phyloP scores from a whole-genome alignment of 2,329 filamentous ascomycete species.

The Monilinia laxa region DNA sequence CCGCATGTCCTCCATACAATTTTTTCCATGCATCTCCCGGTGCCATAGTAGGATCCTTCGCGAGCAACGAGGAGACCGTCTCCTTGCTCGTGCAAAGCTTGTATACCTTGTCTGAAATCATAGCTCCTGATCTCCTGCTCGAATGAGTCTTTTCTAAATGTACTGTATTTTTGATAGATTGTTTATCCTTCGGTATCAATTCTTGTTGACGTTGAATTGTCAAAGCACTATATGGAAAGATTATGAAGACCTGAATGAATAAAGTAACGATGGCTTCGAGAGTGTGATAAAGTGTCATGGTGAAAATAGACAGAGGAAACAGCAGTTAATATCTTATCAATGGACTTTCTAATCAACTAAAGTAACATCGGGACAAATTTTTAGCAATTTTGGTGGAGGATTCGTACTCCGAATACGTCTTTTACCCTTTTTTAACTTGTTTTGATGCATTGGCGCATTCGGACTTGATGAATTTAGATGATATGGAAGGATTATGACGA shows the following conservation, averaged over 20 bases:
- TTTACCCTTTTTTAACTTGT: background rate
- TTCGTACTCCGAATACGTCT: background rate
- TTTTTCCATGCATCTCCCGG: slow-evolving; percentile 55
- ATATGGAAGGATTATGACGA: slow-evolving; percentile 18
- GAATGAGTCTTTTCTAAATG: background rate
- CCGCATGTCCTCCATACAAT: slow-evolving; percentile 48
- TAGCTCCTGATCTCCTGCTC: slow-evolving; percentile 25
- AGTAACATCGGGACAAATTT: background rate
- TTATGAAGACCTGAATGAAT: slow-evolving; percentile 38
- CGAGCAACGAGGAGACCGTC: slow-evolving; percentile 59
- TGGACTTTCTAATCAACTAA: background rate
- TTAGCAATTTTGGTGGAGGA: background rate
- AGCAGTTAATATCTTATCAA: slow-evolving; percentile 1
- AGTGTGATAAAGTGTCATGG: slow-evolving; percentile 26
- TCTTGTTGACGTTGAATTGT: slow-evolving; percentile 36
- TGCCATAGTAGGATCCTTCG: slow-evolving; percentile 51
- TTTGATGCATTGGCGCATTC: slow-evolving; percentile 1
- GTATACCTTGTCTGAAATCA: slow-evolving; percentile 49
- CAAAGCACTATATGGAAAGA: slow-evolving; percentile 39
- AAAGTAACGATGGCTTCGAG: slow-evolving; percentile 29
- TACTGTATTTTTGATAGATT: slow-evolving; percentile 6
- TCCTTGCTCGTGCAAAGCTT: slow-evolving; percentile 52
- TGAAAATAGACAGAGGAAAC: background rate
- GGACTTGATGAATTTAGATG: background rate
- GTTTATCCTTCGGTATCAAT: slow-evolving; percentile 6